Conservation (phyloP, 2,329 filamentous ascomycete species). For the Penicillium freii region DNA sequence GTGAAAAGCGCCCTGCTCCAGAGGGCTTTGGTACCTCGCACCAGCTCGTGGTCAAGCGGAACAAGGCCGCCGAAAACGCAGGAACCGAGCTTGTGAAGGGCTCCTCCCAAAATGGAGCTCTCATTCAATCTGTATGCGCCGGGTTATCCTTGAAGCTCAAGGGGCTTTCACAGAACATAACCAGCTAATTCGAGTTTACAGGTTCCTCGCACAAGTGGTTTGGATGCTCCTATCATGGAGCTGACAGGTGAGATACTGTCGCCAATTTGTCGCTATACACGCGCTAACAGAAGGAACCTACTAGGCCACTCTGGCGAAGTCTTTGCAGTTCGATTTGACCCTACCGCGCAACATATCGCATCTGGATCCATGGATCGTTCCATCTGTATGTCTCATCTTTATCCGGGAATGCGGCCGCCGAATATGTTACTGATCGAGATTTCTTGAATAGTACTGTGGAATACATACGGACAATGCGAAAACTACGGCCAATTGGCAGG, state of each 20-base stretch:
- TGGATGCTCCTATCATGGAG: conserved; percentile 93
- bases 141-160: neutral
- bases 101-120: conserved; percentile 57
- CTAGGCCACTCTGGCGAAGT: conserved; percentile 72
- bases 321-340: conserved; percentile 86
- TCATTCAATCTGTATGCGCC: conserved; percentile 63
- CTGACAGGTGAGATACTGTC: conserved; percentile 64
- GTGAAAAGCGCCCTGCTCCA: conserved; percentile 88
- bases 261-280: neutral
- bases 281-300: conserved; percentile 10
- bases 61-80: conserved; percentile 65
- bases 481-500: conserved; percentile 89
- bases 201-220: conserved; percentile 74
- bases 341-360: conserved; percentile 81
- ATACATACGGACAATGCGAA: conserved; percentile 86
- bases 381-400: conserved; percentile 63
- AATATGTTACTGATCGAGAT: neutral
- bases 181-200: conserved; percentile 41
- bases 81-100: conserved; percentile 57
- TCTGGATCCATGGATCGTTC: conserved; percentile 94
- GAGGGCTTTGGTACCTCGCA: conserved; percentile 70
- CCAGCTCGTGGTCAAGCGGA: conserved; percentile 84
- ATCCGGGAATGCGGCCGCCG: neutral
- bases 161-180: neutral
- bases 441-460: conserved; percentile 72